Evolutionary conservation across 345 rosid genomes (phyloP).

Genomic region (Orychophragmus violaceus): DNA sequence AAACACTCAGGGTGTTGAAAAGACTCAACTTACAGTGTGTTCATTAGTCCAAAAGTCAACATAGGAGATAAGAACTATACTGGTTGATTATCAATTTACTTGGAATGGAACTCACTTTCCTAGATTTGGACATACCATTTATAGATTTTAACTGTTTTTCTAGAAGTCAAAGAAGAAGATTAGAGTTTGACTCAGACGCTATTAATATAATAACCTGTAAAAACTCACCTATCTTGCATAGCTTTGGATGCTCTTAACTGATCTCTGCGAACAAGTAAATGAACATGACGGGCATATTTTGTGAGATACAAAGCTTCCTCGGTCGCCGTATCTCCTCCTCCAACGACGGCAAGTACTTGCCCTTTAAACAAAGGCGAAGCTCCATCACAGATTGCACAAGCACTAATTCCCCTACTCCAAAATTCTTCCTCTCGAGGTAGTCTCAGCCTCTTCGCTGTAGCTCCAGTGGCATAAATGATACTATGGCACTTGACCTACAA

Average conservation of each 20-base stretch:
- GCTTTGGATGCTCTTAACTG: conserved; percentile 92
- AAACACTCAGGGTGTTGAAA: conserved; percentile 99
- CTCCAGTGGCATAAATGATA: conserved; percentile 85
- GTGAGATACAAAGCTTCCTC: conserved; percentile 95
- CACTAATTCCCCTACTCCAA: conserved; percentile 99
- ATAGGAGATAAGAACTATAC: conserved; percentile 17
- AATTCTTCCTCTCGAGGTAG: conserved; percentile 94
- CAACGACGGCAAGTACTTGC: conserved; percentile 92
- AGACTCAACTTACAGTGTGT: conserved; percentile 61
- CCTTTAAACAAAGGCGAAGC: conserved; percentile 95
- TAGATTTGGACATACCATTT: not conserved
- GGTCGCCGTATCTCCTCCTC: conserved; percentile 99
- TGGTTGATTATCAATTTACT: not conserved
- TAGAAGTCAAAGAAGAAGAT: conserved; percentile 14
- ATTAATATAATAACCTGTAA: not conserved
- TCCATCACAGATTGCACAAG: conserved; percentile 98
- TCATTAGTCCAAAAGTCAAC: conserved; percentile 50
- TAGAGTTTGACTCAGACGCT: not conserved
- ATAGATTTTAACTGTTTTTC: not conserved
- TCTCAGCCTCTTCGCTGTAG: conserved; percentile 73
- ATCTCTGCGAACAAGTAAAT: conserved; percentile 83
- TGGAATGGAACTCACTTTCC: conserved; percentile 1
- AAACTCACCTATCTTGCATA: conserved; percentile 95
- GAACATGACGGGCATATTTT: conserved; percentile 95
- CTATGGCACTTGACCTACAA: conserved; percentile 83